Percentiles rank a stretch among this genome's conserved stretches.
Evolutionary conservation across 75 land plant species (phyloP).

Genomic region (Isoetes taiwanensis): DNA sequence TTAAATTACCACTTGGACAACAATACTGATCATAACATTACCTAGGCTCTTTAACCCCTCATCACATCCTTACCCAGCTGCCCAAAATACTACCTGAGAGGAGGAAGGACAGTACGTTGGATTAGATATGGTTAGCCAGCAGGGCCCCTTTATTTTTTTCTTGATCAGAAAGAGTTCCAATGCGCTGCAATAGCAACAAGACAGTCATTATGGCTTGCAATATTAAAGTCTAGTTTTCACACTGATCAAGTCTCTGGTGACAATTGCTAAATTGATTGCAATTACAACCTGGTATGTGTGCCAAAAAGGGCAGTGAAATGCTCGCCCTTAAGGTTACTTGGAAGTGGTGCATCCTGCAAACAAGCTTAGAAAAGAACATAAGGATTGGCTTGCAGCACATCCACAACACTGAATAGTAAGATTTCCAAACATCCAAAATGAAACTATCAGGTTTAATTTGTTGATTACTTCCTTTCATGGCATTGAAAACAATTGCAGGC

Average conservation of each 20-base stretch:
- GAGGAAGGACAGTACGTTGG: conserved; percentile 37
- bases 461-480: no score
- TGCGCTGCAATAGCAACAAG: conserved; percentile 42
- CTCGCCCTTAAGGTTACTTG: conserved; percentile 61
- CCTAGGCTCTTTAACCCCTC: no score
- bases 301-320: conserved; percentile 61
- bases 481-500: no score
- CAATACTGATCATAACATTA: no score
- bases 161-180: conserved; percentile 80
- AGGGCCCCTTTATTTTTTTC: conserved; percentile 79
- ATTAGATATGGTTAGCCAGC: conserved; percentile 80
- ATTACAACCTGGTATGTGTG: conserved; percentile 55
- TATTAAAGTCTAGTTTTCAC: not conserved
- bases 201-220: not conserved
- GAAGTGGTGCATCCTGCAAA: conserved; percentile 73
- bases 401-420: not conserved
- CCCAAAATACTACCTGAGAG: conserved; percentile 73
- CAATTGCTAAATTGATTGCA: no score
- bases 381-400: conserved; percentile 9
- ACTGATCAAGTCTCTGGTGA: not conserved
- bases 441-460: no score
- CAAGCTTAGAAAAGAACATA: not conserved
- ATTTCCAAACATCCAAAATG: no score
- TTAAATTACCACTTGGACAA: no score
- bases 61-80: no score